Base-by-base conservation (phyloP, 2,329 filamentous ascomycete species). In the Penicillium hesseltinei region DNA sequence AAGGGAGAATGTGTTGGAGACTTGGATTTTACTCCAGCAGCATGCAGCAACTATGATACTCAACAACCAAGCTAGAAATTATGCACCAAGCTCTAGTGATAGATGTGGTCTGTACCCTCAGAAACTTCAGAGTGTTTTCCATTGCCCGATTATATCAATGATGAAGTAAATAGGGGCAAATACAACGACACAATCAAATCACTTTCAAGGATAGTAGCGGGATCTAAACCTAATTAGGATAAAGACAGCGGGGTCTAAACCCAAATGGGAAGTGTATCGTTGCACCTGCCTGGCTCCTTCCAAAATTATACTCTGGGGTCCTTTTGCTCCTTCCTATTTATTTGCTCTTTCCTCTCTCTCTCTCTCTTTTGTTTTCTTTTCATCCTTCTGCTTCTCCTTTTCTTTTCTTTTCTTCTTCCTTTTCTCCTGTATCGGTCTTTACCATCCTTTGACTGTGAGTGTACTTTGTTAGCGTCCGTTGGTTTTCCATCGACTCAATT, bases 231-330 rank as follows among this genome's bases (percentile, higher is more conserved):
- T 19, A 51, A 45, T 25, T 19, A 5, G 31, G 21, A 55, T 29
- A 31, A 43, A 23, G 27, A 1, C 38, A 15, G 9, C 53, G 53
- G 53, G 42, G 23, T 55, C 53, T 55, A 55, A 55, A 29, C 53
- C 46, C 17, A 44, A 55, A 38, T 13, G 5, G 51, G 44, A 38
- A 25, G 17, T 27, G 8, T 35, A 35, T 35, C 13, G 23, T 47
- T 23, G 7, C 6, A 15, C 27, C 23, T 3, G 10, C 27, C 27
- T 46, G 7, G 19, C 19, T 33, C 29, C 29, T 47, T 21, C 19
- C 29, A 46, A 46, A 13, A 4, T 47, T 23, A 17, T 35, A 23
- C n/a, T 33, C 29, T 6, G 2, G 3, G 4, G 27, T 31, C n/a
- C 13, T 13, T 46, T 23, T 11, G 15, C 8, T 47, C 19, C 19